Percentiles rank a stretch among this genome's conserved stretches.
Conservation (phyloP, 2,329 filamentous ascomycete genomes). For the Colletotrichum noveboracense region DNA sequence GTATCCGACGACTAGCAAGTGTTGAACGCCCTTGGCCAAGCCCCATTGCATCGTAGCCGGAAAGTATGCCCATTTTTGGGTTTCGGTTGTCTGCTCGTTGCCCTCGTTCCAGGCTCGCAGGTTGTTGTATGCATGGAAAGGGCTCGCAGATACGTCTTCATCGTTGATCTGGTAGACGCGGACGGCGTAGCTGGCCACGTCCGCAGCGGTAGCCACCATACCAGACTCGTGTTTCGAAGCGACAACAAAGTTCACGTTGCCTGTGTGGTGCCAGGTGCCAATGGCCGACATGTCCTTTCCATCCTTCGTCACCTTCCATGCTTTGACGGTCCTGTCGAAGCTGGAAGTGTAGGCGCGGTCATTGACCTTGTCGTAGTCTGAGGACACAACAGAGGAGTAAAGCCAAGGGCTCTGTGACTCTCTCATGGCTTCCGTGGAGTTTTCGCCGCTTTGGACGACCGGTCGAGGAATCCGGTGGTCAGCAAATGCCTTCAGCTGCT, state of each 20-base stretch:
- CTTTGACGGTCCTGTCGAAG: slow-evolving; percentile 66
- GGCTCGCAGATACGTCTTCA: slow-evolving; percentile 38
- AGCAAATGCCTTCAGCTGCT: slow-evolving; percentile 54
- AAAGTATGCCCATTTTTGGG: slow-evolving; percentile 63
- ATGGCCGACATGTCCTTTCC: slow-evolving; percentile 47
- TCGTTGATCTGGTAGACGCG: slow-evolving; percentile 58
- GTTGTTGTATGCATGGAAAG: slow-evolving; percentile 46
- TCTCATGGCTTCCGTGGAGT: slow-evolving; percentile 61
- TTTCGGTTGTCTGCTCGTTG: slow-evolving; percentile 36
- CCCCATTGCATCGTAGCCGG: slow-evolving; percentile 71
- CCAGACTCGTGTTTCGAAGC: slow-evolving; percentile 52
- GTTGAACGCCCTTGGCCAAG: slow-evolving; percentile 42
- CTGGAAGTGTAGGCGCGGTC: slow-evolving; percentile 62
- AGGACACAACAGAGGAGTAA: slow-evolving; percentile 68
- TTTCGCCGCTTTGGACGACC: slow-evolving; percentile 56
- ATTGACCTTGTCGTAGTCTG: slow-evolving; percentile 55
- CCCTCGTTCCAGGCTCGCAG: slow-evolving; percentile 26
- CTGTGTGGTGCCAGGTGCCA: slow-evolving; percentile 61
- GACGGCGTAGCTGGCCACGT: slow-evolving; percentile 58
- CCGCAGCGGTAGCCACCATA: slow-evolving; percentile 64
- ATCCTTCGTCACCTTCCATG: slow-evolving; percentile 52
- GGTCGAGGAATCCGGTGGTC: slow-evolving; percentile 64
- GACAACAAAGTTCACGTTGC: slow-evolving; percentile 68
- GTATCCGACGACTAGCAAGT: slow-evolving; percentile 66
- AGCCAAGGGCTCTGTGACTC: slow-evolving; percentile 67